A percentile compares a stretch with the other conserved stretches of the same genome.
Evolutionary conservation across 768 basidiomycete genomes (phyloP).

Genomic region (Collybia nuda): DNA sequence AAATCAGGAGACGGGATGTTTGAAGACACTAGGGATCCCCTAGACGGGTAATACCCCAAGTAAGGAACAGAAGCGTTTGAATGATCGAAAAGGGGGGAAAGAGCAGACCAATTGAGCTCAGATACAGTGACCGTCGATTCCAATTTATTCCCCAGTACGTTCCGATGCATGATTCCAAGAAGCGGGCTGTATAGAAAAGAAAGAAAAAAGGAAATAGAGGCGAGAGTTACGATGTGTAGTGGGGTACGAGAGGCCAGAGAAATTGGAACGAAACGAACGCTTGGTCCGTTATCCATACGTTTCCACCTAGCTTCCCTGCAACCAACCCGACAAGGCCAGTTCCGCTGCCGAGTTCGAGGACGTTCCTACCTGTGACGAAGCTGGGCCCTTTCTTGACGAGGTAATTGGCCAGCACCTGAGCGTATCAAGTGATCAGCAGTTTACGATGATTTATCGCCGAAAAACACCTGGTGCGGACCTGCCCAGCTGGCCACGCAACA

Average conservation of each 20-base stretch:
- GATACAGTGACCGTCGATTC: conserved; percentile 49
- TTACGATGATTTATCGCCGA: conserved; percentile 9
- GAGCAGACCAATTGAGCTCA: conserved; percentile 80
- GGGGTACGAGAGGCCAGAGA: conserved; percentile 6
- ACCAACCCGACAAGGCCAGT: conserved; percentile 93
- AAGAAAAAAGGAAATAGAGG: neutral
- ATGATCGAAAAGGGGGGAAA: conserved; percentile 6
- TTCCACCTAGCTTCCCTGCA: conserved; percentile 64
- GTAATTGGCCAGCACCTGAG: conserved; percentile 78
- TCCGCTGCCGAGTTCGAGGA: conserved; percentile 88
- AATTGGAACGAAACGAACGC: conserved; percentile 52
- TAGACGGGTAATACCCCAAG: conserved; percentile 23
- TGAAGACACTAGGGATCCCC: conserved; percentile 64
- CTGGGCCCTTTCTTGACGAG: conserved; percentile 53
- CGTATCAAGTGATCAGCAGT: conserved; percentile 1
- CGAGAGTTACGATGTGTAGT: conserved; percentile 8
- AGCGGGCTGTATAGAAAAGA: conserved; percentile 52
- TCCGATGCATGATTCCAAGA: conserved; percentile 75
- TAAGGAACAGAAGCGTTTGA: conserved; percentile 8
- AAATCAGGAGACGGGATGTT: conserved; percentile 55
- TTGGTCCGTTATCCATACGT: conserved; percentile 90
- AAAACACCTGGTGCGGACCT: conserved; percentile 45
- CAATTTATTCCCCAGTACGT: conserved; percentile 68
- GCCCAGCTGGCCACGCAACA: conserved; percentile 89
- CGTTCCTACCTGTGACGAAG: conserved; percentile 51